Evolutionary conservation across 805 yeast genomes (phyloP).

Genomic region (Hanseniaspora meyeri): DNA sequence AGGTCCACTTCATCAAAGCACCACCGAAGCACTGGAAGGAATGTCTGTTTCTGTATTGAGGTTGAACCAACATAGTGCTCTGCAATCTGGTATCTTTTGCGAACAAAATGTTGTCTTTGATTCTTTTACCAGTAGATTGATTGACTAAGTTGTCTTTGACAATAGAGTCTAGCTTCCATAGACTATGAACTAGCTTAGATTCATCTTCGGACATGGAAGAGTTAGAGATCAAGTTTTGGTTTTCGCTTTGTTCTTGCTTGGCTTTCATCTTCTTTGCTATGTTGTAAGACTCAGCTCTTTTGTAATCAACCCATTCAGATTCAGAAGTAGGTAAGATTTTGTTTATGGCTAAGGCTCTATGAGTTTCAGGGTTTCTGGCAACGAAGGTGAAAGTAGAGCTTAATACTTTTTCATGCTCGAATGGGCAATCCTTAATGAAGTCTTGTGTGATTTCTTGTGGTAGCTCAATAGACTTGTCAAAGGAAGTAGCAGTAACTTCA

Average conservation of each 20-base stretch:
- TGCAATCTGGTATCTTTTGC: conserved; percentile 62
- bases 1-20: conserved; percentile 78
- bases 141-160: conserved; percentile 29
- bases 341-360: conserved; percentile 77
- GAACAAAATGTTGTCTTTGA: conserved; percentile 34
- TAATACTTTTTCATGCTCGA: conserved; percentile 48
- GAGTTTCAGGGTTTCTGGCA: conserved; percentile 89
- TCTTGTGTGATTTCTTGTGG: conserved; percentile 45
- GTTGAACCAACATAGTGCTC: conserved; percentile 86
- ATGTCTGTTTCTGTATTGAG: conserved; percentile 90
- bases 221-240: conserved; percentile 37
- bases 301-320: conserved; percentile 68
- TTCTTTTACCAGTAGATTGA: background rate
- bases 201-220: conserved; percentile 71
- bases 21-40: conserved; percentile 95
- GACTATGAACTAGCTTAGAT: conserved; percentile 57
- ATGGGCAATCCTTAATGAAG: conserved; percentile 32
- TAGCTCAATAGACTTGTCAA: conserved; percentile 34
- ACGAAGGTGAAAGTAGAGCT: conserved; percentile 91
- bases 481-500: conserved; percentile 75
- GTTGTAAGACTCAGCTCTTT: conserved; percentile 80
- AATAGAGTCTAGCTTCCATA: conserved; percentile 43
- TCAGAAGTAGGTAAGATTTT: conserved; percentile 63
- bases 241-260: conserved; percentile 31
- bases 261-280: conserved; percentile 75